Evolutionary conservation across 2,329 filamentous ascomycete genomes (phyloP).

Genomic region (Fusarium lateritium): DNA sequence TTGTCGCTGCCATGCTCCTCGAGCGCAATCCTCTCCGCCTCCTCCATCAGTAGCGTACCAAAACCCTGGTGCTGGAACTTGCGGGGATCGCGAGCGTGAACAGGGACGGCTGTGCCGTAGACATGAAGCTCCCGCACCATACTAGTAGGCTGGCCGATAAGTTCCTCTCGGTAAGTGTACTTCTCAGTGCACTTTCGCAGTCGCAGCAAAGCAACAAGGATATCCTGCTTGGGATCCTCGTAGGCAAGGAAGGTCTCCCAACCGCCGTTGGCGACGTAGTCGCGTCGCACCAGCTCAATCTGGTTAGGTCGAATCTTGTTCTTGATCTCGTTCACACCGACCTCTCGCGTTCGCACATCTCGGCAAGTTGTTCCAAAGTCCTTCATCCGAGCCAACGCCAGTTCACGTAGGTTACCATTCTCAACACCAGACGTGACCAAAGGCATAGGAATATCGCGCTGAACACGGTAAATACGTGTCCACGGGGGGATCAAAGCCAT

Average conservation of each 20-base stretch:
- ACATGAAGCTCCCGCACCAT: slow-evolving; percentile 96
- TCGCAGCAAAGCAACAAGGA: slow-evolving; percentile 90
- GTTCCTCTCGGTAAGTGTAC: slow-evolving; percentile 92
- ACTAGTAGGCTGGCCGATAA: slow-evolving; percentile 88
- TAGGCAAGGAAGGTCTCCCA: slow-evolving; percentile 99
- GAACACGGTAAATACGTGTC: slow-evolving; percentile 98
- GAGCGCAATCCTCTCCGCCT: slow-evolving; percentile 93
- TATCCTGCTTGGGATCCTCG: slow-evolving; percentile 98
- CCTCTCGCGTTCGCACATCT: slow-evolving; percentile 95
- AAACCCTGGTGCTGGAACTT: slow-evolving; percentile 99
- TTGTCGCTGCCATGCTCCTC: slow-evolving; percentile 95
- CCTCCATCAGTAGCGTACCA: slow-evolving; percentile 96
- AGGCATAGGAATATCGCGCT: slow-evolving; percentile 99
- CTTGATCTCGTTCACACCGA: slow-evolving; percentile 99
- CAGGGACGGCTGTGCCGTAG: slow-evolving; percentile 96
- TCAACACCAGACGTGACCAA: slow-evolving; percentile 98
- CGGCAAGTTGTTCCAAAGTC: slow-evolving; percentile 98
- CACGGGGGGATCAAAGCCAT: slow-evolving; percentile 94
- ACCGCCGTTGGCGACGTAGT: slow-evolving; percentile 95
- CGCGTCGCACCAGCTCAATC: slow-evolving; percentile 92
- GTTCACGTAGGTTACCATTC: slow-evolving; percentile 94
- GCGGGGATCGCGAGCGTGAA: slow-evolving; percentile 92
- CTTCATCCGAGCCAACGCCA: slow-evolving; percentile 97
- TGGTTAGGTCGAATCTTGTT: slow-evolving; percentile 98
- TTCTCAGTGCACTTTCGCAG: slow-evolving; percentile 91